Base-by-base conservation (phyloP, 2,329 filamentous ascomycete genomes). In the Epichloe brachyelytri region DNA sequence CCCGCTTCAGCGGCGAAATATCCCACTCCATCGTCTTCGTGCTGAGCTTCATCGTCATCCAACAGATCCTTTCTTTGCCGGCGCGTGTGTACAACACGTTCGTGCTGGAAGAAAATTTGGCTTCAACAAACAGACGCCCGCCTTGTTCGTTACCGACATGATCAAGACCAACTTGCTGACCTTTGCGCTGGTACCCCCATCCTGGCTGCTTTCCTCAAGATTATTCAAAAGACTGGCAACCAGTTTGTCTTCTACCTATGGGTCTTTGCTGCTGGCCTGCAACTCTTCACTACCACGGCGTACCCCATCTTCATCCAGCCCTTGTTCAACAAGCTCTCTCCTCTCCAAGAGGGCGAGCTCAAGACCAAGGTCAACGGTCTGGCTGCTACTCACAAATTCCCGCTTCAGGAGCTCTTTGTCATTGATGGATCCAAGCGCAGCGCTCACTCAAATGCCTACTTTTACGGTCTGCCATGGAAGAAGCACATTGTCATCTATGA, bases 401-500 rank as follows among this genome's bases (percentile, higher is more conserved):
- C 93, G 2, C 83, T 98, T 33, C 82, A 86, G 56, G 89, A 97
- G 64, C 78, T 98, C 43, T 88, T 95, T 64, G 90, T 97, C 62
- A 98, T 98, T 62, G 88, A 94, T 63, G 88, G 88, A 53, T 89
- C 85, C 72, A 93, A 90, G 75, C 78, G 88, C 62, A 88, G 83
- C 65, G 85, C 86, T 34, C 88, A 94, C 72, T 88, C 85, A 69
- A 94, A 94, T 65, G 88, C 88, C 36, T 93, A 94, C 71, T 98
- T 98, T 73, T 96, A 94, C 61, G 93, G 93, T 54, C 79, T 98
- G 51, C 93, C 93, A 41, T 98, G 91, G 90, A 96, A 96, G 79
- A 97, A 97, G 79, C 94, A 97, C 74, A 98, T 98, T 73, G 93
- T 98, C 63, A 94, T 98, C 64, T 98, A 95, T 67, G 93, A 98